These are phyloP conservation scores for Lipomyces yamanashiensis DNA, from an alignment of 805 yeast species.

Conservation along the genomic window DNA sequence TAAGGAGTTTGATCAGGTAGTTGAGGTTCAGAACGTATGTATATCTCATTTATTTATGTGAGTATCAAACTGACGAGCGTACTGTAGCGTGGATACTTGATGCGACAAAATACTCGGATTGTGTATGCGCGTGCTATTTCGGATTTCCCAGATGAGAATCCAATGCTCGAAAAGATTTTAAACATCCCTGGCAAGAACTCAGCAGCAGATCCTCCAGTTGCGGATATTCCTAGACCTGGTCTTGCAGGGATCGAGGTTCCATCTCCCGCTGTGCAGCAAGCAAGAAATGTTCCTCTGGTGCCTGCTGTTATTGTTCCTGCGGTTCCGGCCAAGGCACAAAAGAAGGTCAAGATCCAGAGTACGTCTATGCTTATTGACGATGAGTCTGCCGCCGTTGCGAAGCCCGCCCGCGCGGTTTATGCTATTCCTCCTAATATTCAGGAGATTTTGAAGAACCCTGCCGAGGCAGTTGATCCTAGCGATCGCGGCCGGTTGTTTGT, in stretches of 20 bases:
- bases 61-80: not conserved
- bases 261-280: not conserved
- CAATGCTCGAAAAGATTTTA: slow-evolving; percentile 3
- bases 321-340: not conserved
- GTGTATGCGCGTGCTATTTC: slow-evolving; percentile 29
- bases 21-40: slow-evolving; percentile 30
- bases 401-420: not conserved
- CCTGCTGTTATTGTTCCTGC: not conserved
- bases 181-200: slow-evolving; percentile 2
- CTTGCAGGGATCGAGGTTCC: not conserved
- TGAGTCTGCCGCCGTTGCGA: not conserved
- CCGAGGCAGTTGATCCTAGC: slow-evolving; percentile 40
- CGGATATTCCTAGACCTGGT: not conserved
- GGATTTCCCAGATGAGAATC: slow-evolving; percentile 16
- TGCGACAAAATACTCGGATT: slow-evolving; percentile 32
- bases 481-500: slow-evolving; percentile 53
- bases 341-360: slow-evolving; percentile 1
- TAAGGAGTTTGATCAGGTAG: slow-evolving; percentile 30
- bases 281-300: slow-evolving; percentile 10
- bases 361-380: slow-evolving; percentile 10
- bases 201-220: not conserved
- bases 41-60: too few relatives aligned
- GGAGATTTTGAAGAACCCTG: slow-evolving; percentile 9
- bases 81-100: slow-evolving; percentile 31
- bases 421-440: not conserved